Percentiles rank a stretch among this genome's conserved stretches.
Evolutionary conservation across 177 flowering plant genomes (phyloP).

Genomic region (Vitis hybrid): DNA sequence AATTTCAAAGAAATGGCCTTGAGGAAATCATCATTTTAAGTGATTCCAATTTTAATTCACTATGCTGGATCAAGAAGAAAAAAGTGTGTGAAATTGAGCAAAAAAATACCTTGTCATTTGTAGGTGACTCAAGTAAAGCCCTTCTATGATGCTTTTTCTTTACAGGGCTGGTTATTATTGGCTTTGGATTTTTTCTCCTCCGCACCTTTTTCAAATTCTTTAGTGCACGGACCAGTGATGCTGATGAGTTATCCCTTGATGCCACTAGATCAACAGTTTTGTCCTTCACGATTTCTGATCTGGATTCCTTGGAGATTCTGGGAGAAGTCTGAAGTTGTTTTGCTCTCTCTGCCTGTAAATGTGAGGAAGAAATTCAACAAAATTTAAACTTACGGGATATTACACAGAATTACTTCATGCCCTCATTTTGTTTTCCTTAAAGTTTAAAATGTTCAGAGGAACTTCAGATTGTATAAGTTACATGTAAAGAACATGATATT

Average conservation of each 20-base stretch:
- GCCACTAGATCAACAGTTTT: conserved; percentile 9
- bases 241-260: conserved; percentile 16
- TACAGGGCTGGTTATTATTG: conserved; percentile 18
- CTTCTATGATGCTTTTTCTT: conserved; percentile 31
- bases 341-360: conserved; percentile 35
- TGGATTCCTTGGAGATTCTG: conserved; percentile 18
- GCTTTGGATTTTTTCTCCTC: conserved; percentile 26
- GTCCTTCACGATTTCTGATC: conserved; percentile 13
- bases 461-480: too few species aligned
- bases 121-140: conserved; percentile 21
- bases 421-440: background rate
- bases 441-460: background rate
- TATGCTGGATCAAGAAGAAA: background rate
- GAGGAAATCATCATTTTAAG: too few species aligned
- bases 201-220: conserved; percentile 27
- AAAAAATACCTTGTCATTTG: conserved; percentile 42
- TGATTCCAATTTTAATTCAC: background rate
- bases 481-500: too few species aligned
- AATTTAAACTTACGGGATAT: background rate
- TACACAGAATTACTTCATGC: background rate
- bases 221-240: conserved; percentile 12
- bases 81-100: background rate
- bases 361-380: conserved; percentile 1
- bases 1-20: too few species aligned
- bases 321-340: conserved; percentile 19